Conservation (phyloP, 2,329 filamentous ascomycete species). For the Calycina marina region DNA sequence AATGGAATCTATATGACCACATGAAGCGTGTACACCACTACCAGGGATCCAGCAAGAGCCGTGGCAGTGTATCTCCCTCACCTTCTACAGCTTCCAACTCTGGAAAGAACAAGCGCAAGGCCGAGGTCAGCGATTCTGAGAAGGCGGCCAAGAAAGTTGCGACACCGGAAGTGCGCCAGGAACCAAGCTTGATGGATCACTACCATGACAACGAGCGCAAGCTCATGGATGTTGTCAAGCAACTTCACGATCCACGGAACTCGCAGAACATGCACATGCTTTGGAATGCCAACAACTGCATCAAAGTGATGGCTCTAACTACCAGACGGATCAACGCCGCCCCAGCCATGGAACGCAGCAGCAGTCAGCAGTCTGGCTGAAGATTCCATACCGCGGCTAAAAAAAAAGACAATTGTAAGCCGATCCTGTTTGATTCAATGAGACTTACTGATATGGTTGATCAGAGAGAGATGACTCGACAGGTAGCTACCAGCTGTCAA, state of each 20-base stretch:
- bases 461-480: too few relatives aligned
- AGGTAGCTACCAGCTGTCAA: too few relatives aligned
- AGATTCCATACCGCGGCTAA: constrained; percentile 2
- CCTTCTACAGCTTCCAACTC: constrained; percentile 12
- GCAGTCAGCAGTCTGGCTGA: constrained; percentile 16
- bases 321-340: constrained; percentile 15
- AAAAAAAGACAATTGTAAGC: constrained; percentile 12
- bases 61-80: constrained; percentile 14
- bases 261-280: constrained; percentile 15
- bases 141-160: constrained; percentile 16
- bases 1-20: constrained; percentile 94
- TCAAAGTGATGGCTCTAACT: constrained; percentile 20
- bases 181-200: constrained; percentile 17
- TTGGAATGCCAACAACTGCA: constrained; percentile 15
- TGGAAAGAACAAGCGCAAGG: constrained; percentile 20
- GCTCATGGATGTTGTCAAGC: constrained; percentile 15
- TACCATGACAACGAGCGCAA: constrained; percentile 17
- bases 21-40: constrained; percentile 83
- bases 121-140: constrained; percentile 12
- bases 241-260: constrained; percentile 17
- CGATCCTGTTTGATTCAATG: too few relatives aligned
- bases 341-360: constrained; percentile 8
- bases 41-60: constrained; percentile 16
- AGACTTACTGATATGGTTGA: too few relatives aligned
- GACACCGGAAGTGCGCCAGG: constrained; percentile 14